Evolutionary conservation across 2,329 filamentous ascomycete species (phyloP), one percentile per base, ranked within the genome.

Genomic region (Aspergillus eucalypticola): DNA sequence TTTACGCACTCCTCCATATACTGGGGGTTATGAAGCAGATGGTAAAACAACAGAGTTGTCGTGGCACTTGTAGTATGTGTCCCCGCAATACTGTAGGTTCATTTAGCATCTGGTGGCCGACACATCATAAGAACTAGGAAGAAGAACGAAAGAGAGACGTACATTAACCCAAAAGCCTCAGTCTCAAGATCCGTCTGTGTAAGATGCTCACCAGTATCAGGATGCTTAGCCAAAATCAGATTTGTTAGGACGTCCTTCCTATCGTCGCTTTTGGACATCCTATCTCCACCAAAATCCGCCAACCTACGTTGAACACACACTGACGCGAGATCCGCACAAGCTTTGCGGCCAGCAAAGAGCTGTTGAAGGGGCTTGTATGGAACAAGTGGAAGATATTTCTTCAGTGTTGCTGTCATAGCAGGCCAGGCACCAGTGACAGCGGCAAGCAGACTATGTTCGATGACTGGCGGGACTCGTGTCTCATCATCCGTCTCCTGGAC

Each of bases 121-220:
- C 11, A 6, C 10, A 35, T 35, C 0, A 15, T 29, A 27, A 1
- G 29, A 11, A 32, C 10, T 10, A 32, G 4, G 10, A 11, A 32
- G 11, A 15, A 15, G 5, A 5, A 5, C 5, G 32, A 2, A 35
- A 35, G 1, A 5, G 32, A 13, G 32, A 15, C 32, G 32, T 35
- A 75, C 73, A 77, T 75, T 52, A 76, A 74, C 1, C 71, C 75
- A 64, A 76, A 77, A 3, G 73, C 73, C 51, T 77, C 73, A 0
- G 74, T 71, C 54, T 74, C 69, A 1, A 77, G 59, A 29, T 77
- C 74, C 1, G 39, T 56, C 41, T 68, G 64, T 1, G 65, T 68
- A n/a, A 78, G 61, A 1, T 44, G 57, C 32, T 69, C 67, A 0
- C 75, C 73, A 1, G 73, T 76, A n/a, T 76, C 73, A 1, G 75